Evolutionary conservation across 2,329 filamentous ascomycete species (phyloP).

Genomic region (Scytalidium lignicola): DNA sequence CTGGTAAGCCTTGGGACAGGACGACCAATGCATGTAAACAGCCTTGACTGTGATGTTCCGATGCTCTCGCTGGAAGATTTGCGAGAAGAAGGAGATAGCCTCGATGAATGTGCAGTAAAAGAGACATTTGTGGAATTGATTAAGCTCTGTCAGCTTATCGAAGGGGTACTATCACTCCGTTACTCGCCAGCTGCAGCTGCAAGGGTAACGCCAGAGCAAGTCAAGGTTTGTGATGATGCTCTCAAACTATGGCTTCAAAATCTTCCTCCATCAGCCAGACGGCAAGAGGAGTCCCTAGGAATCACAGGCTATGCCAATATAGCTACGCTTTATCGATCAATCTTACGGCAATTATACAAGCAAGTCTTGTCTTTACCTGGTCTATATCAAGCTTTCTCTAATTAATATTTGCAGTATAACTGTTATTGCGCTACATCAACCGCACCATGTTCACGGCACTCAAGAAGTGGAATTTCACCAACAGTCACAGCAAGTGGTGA

Average conservation of each 20-base stretch:
- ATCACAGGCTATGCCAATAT: background rate
- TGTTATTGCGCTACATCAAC: conserved; percentile 2
- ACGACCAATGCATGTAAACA: conserved; percentile 18
- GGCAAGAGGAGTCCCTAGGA: background rate
- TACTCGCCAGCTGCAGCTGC: conserved; percentile 1
- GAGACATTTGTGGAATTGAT: conserved; percentile 15
- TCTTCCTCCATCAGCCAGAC: conserved; percentile 2
- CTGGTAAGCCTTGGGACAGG: conserved; percentile 15
- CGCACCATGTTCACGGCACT: background rate
- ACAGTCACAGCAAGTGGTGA: conserved; percentile 6
- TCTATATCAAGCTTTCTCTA: background rate
- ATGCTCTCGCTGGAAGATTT: conserved; percentile 12
- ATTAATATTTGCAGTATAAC: background rate
- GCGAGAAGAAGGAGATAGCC: conserved; percentile 11
- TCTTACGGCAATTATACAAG: background rate
- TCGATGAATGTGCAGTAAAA: conserved; percentile 13
- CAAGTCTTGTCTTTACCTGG: background rate
- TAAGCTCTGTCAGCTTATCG: conserved; percentile 17
- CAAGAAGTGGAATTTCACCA: background rate
- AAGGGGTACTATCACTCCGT: conserved; percentile 12
- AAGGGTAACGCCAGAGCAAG: conserved; percentile 2
- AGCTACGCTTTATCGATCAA: conserved; percentile 1
- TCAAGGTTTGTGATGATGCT: conserved; percentile 9
- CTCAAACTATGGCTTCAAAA: conserved; percentile 6
- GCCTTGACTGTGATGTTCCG: conserved; percentile 15